Conservation (phyloP, 106 monocot genomes). For the Alisma plantagoaquatica region DNA sequence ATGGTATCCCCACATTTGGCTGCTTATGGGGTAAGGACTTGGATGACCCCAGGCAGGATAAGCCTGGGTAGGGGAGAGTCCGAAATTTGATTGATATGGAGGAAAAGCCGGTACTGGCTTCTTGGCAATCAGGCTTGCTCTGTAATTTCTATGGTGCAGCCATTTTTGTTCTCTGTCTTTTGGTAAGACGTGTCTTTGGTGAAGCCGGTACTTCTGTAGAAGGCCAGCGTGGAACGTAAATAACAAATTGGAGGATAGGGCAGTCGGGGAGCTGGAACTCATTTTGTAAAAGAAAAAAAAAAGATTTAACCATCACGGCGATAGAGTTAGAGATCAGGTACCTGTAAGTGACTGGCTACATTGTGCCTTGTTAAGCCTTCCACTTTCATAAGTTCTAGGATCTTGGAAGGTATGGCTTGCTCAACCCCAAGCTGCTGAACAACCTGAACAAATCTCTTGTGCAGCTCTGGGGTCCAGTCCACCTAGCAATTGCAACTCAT, state of each 20-base stretch:
- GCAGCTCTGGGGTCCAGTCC: conserved; percentile 87
- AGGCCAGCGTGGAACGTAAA: too few species aligned
- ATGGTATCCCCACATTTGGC: conserved; percentile 26
- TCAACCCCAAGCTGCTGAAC: conserved; percentile 79
- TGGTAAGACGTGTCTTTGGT: conserved; percentile 44
- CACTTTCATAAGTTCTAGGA: conserved; percentile 83
- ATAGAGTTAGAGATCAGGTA: too few species aligned
- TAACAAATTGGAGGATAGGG: too few species aligned
- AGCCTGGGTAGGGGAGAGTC: conserved; percentile 16
- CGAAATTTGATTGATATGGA: conserved; percentile 25
- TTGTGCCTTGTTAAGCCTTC: conserved; percentile 93
- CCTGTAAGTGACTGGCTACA: conserved; percentile 91
- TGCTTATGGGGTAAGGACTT: conserved; percentile 15
- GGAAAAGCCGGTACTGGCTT: conserved; percentile 33
- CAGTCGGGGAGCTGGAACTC: too few species aligned
- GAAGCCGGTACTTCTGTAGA: conserved; percentile 77
- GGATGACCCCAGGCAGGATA: conserved; percentile 53
- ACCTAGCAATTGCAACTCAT: too few species aligned
- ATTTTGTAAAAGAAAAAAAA: too few species aligned
- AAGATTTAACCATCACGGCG: too few species aligned
- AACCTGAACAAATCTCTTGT: conserved; percentile 58
- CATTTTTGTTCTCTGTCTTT: conserved; percentile 37
- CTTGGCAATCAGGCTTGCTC: conserved; percentile 21
- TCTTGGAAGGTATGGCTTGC: conserved; percentile 89
- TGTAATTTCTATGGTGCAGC: conserved; percentile 19